Evolutionary conservation across 192 early-diverging fungal genomes (phyloP).

Genomic region (Jimgerdemannia lactiflua): DNA sequence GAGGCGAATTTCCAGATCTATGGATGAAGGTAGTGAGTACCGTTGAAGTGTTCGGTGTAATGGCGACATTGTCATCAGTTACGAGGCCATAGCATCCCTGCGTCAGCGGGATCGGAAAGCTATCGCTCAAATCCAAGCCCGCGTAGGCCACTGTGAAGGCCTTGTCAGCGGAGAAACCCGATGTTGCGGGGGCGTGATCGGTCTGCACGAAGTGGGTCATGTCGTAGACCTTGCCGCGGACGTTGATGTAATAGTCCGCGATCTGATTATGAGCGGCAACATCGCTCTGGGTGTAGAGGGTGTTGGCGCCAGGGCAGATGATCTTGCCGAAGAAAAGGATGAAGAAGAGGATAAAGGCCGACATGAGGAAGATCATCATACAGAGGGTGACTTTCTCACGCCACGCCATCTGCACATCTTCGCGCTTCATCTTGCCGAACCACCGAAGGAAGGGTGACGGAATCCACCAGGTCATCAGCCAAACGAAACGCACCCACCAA

Average conservation of each 20-base stretch:
- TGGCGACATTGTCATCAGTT: slow-evolving; percentile 8
- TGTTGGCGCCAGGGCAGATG: slow-evolving; percentile 78
- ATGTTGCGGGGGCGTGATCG: slow-evolving; percentile 47
- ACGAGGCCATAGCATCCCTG: slow-evolving; percentile 58
- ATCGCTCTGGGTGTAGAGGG: slow-evolving; percentile 56
- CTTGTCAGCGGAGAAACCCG: slow-evolving; percentile 24
- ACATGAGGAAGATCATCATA: slow-evolving; percentile 80
- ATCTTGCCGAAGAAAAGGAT: slow-evolving; percentile 82
- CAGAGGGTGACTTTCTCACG: slow-evolving; percentile 90
- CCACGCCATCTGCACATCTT: slow-evolving; percentile 96
- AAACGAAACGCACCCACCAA: slow-evolving; percentile 76
- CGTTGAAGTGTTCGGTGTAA: slow-evolving; percentile 18
- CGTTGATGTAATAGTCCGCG: slow-evolving; percentile 56
- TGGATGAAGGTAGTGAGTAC: slow-evolving; percentile 13
- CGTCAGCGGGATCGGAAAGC: slow-evolving; percentile 52
- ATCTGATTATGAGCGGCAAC: slow-evolving; percentile 52
- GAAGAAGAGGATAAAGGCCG: slow-evolving; percentile 79
- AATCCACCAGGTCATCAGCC: slow-evolving; percentile 88
- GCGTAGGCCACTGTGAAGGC: slow-evolving; percentile 43
- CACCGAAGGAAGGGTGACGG: slow-evolving; percentile 52
- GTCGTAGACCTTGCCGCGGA: slow-evolving; percentile 68
- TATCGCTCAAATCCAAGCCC: slow-evolving; percentile 61
- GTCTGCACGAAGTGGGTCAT: slow-evolving; percentile 57
- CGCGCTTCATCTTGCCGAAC: slow-evolving; percentile 80
- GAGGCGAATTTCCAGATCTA: slow-evolving; percentile 17